Base-by-base conservation (phyloP, 1,284 basidiomycete species). In the Heterobasidion irregulare region DNA sequence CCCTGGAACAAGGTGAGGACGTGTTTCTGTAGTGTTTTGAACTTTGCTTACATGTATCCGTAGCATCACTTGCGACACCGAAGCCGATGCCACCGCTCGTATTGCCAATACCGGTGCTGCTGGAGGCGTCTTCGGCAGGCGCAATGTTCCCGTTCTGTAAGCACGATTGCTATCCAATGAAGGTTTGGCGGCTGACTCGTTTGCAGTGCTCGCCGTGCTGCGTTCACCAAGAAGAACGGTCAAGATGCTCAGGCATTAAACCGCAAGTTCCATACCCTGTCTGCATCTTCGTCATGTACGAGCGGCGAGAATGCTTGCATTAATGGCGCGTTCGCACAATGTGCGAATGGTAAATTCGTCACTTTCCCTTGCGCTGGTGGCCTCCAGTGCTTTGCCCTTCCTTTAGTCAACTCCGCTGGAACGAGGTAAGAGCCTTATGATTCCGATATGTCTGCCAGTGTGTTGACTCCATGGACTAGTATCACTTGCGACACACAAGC, bases 341-440 rank as follows among this genome's bases (percentile, higher is more conserved):
- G 78, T 59, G 68, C 77, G 16, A 63, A 65, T 16, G 66, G 66
- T 13, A 66, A 68, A 55, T 78, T 79, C 56, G 67, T 64, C 1
- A 53, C 70, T 38, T 72, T 70, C 1, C 58, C 62, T 0, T 82
- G 79, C 58, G 67, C 66, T 9, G 66, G 66, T 44, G 70, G 69
- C 2, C 62, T 69, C 16, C 67, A 65, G 9, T 82, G 79, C 60
- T 70, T 71, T 41, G 77, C 78, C 2, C 71, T 81, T 46, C 79
- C 79, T 18, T 69, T 80, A 33, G 78, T 80, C 41, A 79, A 80
- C 65, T 68, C 64, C 44, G 58, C 70, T 13, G 79, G 79, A 26
- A 80, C 79, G 47, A 50, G 49, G 49, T 50, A 32, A 26, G 16
- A 32, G 26, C 15, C 9, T 33, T 33, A 7, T 15, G 13, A 8